Percentiles rank a stretch among this genome's conserved stretches.
Conservation (phyloP, 2,329 filamentous ascomycete genomes). For the Colletotrichum orchidophilum region DNA sequence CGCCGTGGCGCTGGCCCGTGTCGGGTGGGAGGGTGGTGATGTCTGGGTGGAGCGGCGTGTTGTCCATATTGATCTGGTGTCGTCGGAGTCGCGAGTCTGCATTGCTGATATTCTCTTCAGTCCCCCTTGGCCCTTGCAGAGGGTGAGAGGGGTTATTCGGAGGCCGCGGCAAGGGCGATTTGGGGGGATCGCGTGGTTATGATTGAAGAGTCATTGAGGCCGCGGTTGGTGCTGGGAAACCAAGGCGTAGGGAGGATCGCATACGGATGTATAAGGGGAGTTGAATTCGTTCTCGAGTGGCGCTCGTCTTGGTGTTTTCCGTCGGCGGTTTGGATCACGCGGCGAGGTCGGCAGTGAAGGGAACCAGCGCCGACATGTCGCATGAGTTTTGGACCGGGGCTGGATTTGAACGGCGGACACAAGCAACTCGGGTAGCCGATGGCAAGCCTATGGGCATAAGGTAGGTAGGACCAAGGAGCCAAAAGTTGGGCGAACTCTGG, state of each 20-base stretch:
- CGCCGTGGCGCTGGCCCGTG: conserved; percentile 21
- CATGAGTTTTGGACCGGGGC: background rate
- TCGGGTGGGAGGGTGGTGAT: conserved; percentile 10
- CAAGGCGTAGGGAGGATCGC: background rate
- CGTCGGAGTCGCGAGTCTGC: background rate
- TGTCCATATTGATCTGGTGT: conserved; percentile 25
- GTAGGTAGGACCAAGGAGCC: background rate
- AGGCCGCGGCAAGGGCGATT: background rate
- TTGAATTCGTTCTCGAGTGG: background rate
- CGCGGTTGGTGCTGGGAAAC: background rate
- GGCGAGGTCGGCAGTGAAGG: background rate
- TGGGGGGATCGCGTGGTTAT: background rate
- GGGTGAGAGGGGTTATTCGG: background rate
- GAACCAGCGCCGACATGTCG: background rate
- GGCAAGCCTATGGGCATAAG: too few species aligned
- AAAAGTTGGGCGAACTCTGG: background rate
- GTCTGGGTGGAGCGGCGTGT: conserved; percentile 30
- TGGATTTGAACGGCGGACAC: background rate
- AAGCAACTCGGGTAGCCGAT: background rate
- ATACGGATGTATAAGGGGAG: too few species aligned
- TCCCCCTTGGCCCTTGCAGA: background rate
- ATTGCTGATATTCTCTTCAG: background rate
- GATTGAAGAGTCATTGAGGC: background rate
- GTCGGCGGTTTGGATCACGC: background rate
- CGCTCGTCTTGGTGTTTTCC: background rate